Evolutionary conservation across 768 basidiomycete genomes (phyloP), one percentile per base, ranked within the genome.

Genomic region (Phylloporus sp.): DNA sequence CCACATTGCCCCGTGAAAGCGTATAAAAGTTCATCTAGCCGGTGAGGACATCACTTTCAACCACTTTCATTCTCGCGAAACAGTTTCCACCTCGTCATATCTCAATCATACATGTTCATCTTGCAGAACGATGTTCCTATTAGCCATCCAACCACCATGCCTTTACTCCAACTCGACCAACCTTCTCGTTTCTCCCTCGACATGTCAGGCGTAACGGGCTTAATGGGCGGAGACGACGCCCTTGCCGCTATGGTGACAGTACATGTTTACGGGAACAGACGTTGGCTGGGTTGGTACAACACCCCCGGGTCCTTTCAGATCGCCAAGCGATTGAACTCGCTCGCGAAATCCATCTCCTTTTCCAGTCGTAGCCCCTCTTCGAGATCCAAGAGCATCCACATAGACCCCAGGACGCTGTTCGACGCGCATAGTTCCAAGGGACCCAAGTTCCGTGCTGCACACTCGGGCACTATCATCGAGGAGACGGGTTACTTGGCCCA

Each of bases 211-310:
- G 51, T 66, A 4, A 57, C 59, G 0, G 62, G 59, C 28, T 58
- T 68, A 21, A 60, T 68, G 27, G 65, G 66, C 29, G 66, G 66
- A 4, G 57, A 65, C 14, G 63, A 64, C 18, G 66, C 66, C 0
- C 50, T 66, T 18, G 59, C 66, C 9, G 62, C 66, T 6, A 60
- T 66, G 58, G 54, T 55, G 9, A 56, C 59, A 13, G 62, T 60
- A 5, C 63, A 60, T 17, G 18, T 67, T n/a, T 63, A 55, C 39
- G 44, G 50, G 32, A 56, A 54, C 2, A 45, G 54, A 18, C 56
- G 49, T 22, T 68, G 60, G 59, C 40, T 63, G 11, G 66, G 66
- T 3, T 68, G 60, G 62, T 68, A 68, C 44, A 68, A 68, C 40
- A 59, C 66, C 7, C 66, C 66, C 6, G 66, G 66, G 29, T 54